Percentiles rank a stretch among this genome's conserved stretches.
Evolutionary conservation across 352 stramenopile genomes (phyloP).

Genomic region (Phytophthora fragariae): DNA sequence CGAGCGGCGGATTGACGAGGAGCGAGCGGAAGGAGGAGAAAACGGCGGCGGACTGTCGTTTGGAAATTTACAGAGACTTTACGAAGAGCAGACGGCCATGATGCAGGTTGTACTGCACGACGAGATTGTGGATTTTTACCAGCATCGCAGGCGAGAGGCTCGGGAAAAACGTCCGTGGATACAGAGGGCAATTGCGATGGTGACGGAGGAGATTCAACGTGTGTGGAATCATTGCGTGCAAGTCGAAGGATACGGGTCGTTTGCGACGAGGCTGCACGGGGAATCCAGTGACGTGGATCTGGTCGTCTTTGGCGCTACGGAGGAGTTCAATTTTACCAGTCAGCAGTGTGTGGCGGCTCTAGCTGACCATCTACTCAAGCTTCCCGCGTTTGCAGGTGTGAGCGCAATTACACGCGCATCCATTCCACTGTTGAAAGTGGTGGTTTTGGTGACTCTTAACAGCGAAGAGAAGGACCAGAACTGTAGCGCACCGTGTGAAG

Average conservation of each 20-base stretch:
- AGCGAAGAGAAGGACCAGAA: conserved; percentile 1
- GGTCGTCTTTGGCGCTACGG: conserved; percentile 75
- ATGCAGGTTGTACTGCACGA: conserved; percentile 84
- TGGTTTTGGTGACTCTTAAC: conserved; percentile 52
- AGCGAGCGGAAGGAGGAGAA: conserved; percentile 37
- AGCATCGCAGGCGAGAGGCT: conserved; percentile 54
- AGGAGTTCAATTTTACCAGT: conserved; percentile 50
- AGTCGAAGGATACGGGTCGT: conserved; percentile 82
- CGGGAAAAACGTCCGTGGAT: conserved; percentile 48
- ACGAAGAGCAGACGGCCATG: conserved; percentile 81
- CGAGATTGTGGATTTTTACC: conserved; percentile 73
- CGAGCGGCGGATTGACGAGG: conserved; percentile 71
- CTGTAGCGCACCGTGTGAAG: background rate
- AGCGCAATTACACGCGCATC: conserved; percentile 75
- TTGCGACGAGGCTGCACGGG: conserved; percentile 71
- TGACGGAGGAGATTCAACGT: conserved; percentile 52
- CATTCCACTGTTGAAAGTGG: conserved; percentile 82
- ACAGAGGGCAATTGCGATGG: conserved; percentile 55
- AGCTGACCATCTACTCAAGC: conserved; percentile 35
- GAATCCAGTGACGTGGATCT: conserved; percentile 81
- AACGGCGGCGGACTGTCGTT: conserved; percentile 55
- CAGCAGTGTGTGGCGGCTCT: conserved; percentile 63
- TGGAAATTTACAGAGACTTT: conserved; percentile 74
- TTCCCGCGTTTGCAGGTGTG: conserved; percentile 57
- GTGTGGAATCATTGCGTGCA: conserved; percentile 56